Percentiles rank a stretch among this genome's conserved stretches.
These are phyloP conservation scores for Sicyos baderoa DNA, from an alignment of 306 rosid genomes.

Conservation along the genomic window DNA sequence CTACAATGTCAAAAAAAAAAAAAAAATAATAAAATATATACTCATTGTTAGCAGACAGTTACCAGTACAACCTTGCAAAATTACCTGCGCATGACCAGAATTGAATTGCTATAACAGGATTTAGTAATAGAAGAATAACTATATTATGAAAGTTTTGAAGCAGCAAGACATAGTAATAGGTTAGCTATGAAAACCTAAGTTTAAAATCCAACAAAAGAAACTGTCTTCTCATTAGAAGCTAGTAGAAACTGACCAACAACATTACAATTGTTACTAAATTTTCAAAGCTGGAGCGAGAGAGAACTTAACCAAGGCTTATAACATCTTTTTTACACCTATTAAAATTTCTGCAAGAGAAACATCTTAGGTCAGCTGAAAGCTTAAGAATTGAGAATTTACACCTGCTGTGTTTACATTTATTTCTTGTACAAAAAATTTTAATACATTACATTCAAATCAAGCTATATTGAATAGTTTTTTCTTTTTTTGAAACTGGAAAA, in stretches of 20 bases:
- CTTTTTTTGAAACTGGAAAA: too few species aligned
- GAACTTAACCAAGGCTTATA: not conserved
- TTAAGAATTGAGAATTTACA: not conserved
- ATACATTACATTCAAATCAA: not conserved
- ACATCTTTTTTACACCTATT: too few species aligned
- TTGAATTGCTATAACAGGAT: not conserved
- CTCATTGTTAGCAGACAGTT: not conserved
- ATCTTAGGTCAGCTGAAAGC: not conserved
- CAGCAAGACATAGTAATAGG: not conserved
- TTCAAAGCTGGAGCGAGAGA: not conserved
- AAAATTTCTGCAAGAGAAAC: not conserved
- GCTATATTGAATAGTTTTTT: not conserved
- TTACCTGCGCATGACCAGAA: not conserved
- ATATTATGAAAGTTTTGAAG: not conserved
- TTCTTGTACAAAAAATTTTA: not conserved
- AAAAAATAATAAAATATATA: not conserved
- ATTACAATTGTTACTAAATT: not conserved
- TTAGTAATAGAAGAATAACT: not conserved
- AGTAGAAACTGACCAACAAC: not conserved
- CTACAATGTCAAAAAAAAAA: not conserved
- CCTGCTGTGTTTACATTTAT: not conserved
- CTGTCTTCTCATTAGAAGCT: not conserved
- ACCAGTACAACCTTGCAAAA: not conserved
- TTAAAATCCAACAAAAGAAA: not conserved
- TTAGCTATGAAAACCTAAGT: not conserved